A percentile compares a stretch with the other conserved stretches of the same genome.
These are phyloP conservation scores for Aphanomyces astaci DNA, from an alignment of 352 stramenopile genomes.

Conservation along the genomic window DNA sequence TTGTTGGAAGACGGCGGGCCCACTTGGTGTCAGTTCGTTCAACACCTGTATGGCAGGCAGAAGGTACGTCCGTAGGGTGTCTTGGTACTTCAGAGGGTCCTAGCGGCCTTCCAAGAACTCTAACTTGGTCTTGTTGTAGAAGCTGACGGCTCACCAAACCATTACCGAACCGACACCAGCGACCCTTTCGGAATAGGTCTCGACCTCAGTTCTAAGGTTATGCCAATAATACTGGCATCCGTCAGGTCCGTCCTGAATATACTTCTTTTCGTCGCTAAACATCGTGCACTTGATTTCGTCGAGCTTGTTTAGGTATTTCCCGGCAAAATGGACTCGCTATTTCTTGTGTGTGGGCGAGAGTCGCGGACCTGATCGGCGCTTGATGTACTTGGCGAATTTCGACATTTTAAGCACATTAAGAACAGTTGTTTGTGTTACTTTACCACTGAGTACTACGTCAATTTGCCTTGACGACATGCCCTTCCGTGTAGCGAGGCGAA, in stretches of 20 bases:
- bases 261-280: neutral
- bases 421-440: neutral
- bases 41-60: neutral
- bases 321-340: neutral
- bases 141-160: slow-evolving; percentile 22
- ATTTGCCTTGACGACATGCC: neutral
- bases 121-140: slow-evolving; percentile 18
- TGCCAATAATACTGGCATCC: neutral
- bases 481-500: neutral
- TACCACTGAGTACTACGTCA: neutral
- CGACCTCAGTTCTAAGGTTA: neutral
- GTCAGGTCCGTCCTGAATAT: neutral
- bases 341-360: neutral
- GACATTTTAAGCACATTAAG: neutral
- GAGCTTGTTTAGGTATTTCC: neutral
- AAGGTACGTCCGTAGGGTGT: slow-evolving; percentile 24
- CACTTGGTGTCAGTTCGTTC: neutral
- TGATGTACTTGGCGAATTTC: neutral
- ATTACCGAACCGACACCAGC: slow-evolving; percentile 18
- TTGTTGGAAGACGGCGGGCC: slow-evolving; percentile 25
- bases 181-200: neutral
- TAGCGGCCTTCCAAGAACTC: slow-evolving; percentile 24
- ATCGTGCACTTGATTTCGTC: neutral
- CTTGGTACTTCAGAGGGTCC: slow-evolving; percentile 22
- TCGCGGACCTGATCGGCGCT: neutral